These are phyloP conservation scores for Boletus reticulatus DNA, from an alignment of 768 basidiomycete genomes.

Conservation along the genomic window DNA sequence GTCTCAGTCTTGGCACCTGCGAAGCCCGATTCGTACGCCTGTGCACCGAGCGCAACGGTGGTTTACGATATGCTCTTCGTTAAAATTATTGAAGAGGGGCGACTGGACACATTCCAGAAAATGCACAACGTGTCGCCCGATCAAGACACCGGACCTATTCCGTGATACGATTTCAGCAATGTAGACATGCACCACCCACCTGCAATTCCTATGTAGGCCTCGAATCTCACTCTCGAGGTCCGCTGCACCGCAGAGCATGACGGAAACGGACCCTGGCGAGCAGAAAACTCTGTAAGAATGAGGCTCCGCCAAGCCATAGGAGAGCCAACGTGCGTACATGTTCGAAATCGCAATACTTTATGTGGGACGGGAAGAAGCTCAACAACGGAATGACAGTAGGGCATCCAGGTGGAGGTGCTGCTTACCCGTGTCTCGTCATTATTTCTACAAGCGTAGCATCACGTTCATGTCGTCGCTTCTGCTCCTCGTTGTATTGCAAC, in stretches of 20 bases:
- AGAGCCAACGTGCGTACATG: slow-evolving; percentile 14
- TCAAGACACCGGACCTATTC: slow-evolving; percentile 14
- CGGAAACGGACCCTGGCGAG: slow-evolving; percentile 13
- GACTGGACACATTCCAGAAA: slow-evolving; percentile 21
- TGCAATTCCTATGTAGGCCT: slow-evolving; percentile 16
- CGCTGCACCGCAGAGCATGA: slow-evolving; percentile 21
- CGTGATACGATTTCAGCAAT: slow-evolving; percentile 10
- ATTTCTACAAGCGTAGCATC: slow-evolving; percentile 25
- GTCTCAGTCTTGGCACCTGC: slow-evolving; percentile 11
- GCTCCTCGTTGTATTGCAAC: slow-evolving; percentile 20
- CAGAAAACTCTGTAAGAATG: slow-evolving; percentile 15
- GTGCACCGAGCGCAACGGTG: slow-evolving; percentile 14
- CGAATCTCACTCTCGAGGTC: slow-evolving; percentile 14
- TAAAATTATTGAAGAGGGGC: slow-evolving; percentile 10
- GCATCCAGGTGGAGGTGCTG: slow-evolving; percentile 16
- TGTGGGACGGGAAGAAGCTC: slow-evolving; percentile 19
- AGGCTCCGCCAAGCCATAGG: slow-evolving; percentile 20
- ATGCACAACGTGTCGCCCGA: slow-evolving; percentile 24
- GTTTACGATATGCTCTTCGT: slow-evolving; percentile 18
- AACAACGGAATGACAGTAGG: slow-evolving; percentile 3
- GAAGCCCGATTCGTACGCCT: slow-evolving; percentile 18
- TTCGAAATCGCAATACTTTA: slow-evolving; percentile 23
- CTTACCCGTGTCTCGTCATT: slow-evolving; percentile 23
- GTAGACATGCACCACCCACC: slow-evolving; percentile 25
- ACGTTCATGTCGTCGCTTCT: slow-evolving; percentile 29